Percentiles rank a stretch among this genome's conserved stretches.
Evolutionary conservation across 2,329 filamentous ascomycete species (phyloP).

Genomic region (Fusarium sp.): DNA sequence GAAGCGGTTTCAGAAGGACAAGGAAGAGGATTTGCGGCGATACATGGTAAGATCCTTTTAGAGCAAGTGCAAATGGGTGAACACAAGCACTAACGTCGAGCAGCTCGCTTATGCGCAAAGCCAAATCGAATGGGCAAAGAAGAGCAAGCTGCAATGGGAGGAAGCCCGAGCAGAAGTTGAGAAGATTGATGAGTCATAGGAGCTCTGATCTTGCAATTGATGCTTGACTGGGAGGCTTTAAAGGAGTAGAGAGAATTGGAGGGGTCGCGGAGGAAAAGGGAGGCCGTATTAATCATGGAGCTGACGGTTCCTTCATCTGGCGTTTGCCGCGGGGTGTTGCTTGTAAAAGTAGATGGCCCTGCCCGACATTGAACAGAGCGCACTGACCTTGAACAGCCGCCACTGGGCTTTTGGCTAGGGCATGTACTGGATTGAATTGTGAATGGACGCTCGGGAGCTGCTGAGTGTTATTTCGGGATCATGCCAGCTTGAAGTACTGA

Average conservation of each 20-base stretch:
- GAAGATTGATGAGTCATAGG: constrained; percentile 81
- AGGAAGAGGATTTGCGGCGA: constrained; percentile 91
- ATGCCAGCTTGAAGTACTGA: too few relatives aligned
- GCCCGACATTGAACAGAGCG: constrained; percentile 11
- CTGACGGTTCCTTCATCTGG: constrained; percentile 19
- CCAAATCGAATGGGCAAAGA: constrained; percentile 94
- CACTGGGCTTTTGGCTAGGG: background rate
- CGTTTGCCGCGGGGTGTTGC: constrained; percentile 17
- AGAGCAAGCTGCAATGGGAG: constrained; percentile 91
- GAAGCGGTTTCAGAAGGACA: constrained; percentile 93
- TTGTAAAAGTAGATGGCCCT: constrained; percentile 8
- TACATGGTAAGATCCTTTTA: constrained; percentile 85
- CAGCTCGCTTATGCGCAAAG: constrained; percentile 93
- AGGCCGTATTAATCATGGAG: constrained; percentile 36
- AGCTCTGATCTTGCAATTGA: constrained; percentile 7
- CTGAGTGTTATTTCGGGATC: too few relatives aligned
- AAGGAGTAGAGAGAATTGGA: constrained; percentile 26
- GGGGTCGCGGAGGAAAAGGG: constrained; percentile 22
- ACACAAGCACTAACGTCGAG: constrained; percentile 37
- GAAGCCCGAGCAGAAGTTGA: constrained; percentile 89
- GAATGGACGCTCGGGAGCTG: too few relatives aligned
- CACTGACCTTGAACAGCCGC: background rate
- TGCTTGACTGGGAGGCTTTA: constrained; percentile 16
- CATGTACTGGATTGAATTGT: background rate
- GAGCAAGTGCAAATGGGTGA: background rate